Base-by-base conservation (phyloP, 257 asterid species). In the Primulina tabacum region DNA sequence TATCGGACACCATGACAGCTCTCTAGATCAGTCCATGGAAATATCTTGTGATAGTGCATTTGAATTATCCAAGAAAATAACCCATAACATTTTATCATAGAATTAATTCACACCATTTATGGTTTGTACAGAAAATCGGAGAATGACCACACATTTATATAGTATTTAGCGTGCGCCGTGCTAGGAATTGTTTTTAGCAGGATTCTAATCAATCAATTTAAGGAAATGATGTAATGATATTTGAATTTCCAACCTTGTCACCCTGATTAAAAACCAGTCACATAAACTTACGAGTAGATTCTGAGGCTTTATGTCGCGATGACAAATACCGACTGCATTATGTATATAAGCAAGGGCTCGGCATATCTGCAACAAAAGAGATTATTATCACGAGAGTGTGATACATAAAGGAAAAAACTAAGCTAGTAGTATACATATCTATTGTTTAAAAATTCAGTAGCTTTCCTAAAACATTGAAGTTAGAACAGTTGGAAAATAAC, bases 241-340 rank as follows among this genome's bases (percentile, higher is more conserved):
- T 68, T 56, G 70, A 76, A 47, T 35, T 59, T 60, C 47, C 40
- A 57, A 71, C 64, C 62, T 34, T 30, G 33, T 65, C 6, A 24
- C 32, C 67, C 52, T 12, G 33, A 63, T 64, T 73, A 79, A 74
- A 75, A 77, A 16, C 17, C 4, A 14, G 3, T 50, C 21, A 5
- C 8, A 50, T 14, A 50, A 53, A 75, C 97, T 85, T 81, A 92
- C 98, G 73, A 92, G 89, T 77, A 92, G 81, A 87, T 92, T 92
- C 79, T 92, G 98, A 76, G 98, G 98, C 81, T 92, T 92, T 85
- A 92, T 92, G 77, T 92, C 98, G 55, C 97, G 97, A 78, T 92
- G 98, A 74, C 98, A 92, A 61, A 92, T 88, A 59, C 97, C 98
- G 56, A 92, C 85, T 76, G 92, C 88, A 81, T 92, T 92, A 73